Evolutionary conservation across 306 rosid genomes (phyloP), one percentile per base, ranked within the genome.

Genomic region (Trifolium pratense): DNA sequence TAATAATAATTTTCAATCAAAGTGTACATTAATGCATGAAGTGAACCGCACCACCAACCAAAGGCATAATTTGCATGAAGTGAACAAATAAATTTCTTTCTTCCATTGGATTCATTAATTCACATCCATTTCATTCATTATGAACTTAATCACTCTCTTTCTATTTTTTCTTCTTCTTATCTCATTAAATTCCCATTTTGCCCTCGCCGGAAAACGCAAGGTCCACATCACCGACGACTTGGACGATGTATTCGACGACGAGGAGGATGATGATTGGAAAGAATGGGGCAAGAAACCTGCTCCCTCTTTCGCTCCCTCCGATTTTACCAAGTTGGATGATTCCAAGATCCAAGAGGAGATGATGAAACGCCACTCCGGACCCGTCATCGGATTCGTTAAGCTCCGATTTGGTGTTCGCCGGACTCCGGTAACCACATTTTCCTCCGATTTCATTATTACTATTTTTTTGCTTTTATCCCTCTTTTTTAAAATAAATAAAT

Each of bases 231-330:
- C 97, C 26, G 98, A 94, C 79, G 92, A 94, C 20, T 87, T 94
- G 13, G 94, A 94, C 77, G 97, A 89, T 74, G 94, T 93, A 5
- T 69, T 79, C 39, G 98, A 94, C 66, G 91, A 94, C 2, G 98
- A 91, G 53, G 98, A 94, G 79, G 98, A 94, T 78, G 98, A 94
- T 1, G 71, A 71, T 16, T 91, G 98, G 98, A 88, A 70, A 59
- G 69, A 89, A 58, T 94, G 97, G 97, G 98, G 98, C 80, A 87
- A 88, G 87, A 93, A 84, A 65, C 75, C 86, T 7, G 0, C 74
- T 0, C 85, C 91, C 51, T 74, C 87, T 32, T 61, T 71, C 6
- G 87, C 81, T 9, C 89, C 96, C 11, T 23, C 86, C 5, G 94
- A 91, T 73, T 21, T 89, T 8, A 68, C 88, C 61, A 78, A 86